phyloP scores from a whole-genome alignment of 176 grass and related monocot species.

The Ensete ventricosum region DNA sequence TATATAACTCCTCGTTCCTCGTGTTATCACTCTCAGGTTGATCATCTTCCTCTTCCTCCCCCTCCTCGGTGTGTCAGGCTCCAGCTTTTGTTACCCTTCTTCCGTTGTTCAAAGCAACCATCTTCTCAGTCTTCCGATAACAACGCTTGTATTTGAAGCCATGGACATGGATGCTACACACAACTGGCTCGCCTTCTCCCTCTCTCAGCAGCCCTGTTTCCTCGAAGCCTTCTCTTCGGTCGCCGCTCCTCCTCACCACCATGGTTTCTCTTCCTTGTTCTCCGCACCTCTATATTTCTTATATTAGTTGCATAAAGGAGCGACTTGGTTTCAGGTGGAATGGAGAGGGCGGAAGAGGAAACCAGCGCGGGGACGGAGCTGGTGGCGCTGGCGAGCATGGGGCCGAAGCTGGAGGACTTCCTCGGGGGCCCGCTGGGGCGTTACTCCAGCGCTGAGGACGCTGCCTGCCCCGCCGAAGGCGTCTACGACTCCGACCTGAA shows the following conservation, averaged over 20 bases:
- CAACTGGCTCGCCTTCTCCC: constrained; percentile 79
- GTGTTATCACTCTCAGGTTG: constrained; percentile 24
- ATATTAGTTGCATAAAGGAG: neutral
- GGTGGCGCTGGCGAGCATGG: constrained; percentile 38
- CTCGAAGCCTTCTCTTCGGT: constrained; percentile 16
- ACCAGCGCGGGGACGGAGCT: constrained; percentile 46
- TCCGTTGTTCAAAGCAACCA: neutral
- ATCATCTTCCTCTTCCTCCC: neutral
- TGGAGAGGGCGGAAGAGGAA: constrained; percentile 46
- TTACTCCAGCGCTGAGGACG: neutral
- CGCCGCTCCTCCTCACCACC: constrained; percentile 32
- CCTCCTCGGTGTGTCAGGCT: constrained; percentile 49
- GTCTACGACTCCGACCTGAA: constrained; percentile 67
- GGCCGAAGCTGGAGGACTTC: constrained; percentile 69
- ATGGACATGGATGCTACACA: constrained; percentile 80
- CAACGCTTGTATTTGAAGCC: neutral
- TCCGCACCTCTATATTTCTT: neutral
- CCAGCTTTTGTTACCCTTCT: constrained; percentile 18
- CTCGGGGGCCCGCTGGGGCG: constrained; percentile 14
- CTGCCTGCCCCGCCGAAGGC: neutral
- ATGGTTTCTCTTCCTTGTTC: neutral
- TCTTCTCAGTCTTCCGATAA: constrained; percentile 12
- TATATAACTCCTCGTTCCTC: constrained; percentile 23
- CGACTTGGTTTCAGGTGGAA: constrained; percentile 14
- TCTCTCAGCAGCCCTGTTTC: constrained; percentile 20